Percentiles rank a stretch among this genome's conserved stretches.
Evolutionary conservation across 2,329 filamentous ascomycete genomes (phyloP).

Genomic region (Neobulgaria alba): DNA sequence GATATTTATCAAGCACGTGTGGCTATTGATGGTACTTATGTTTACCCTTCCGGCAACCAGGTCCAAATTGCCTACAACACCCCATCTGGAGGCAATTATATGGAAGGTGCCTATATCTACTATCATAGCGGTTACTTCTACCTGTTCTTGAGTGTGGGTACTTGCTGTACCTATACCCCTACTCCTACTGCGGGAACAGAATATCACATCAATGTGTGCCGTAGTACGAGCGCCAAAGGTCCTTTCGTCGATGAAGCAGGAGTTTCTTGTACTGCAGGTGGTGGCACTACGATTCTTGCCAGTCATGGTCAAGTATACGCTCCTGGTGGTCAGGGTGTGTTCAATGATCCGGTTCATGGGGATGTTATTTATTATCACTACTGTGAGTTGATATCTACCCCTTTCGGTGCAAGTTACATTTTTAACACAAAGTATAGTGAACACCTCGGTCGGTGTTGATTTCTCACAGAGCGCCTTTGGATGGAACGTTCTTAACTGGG

Average conservation of each 20-base stretch:
- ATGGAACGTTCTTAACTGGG: not conserved
- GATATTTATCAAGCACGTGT: slow-evolving; percentile 52
- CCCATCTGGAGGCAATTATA: not conserved
- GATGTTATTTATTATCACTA: not conserved
- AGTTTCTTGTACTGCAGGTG: slow-evolving; percentile 41
- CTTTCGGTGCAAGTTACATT: not conserved
- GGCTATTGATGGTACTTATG: slow-evolving; percentile 6
- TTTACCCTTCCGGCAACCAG: slow-evolving; percentile 34
- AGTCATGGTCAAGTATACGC: slow-evolving; percentile 52
- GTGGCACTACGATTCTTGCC: slow-evolving; percentile 52
- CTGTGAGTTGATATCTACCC: not conserved
- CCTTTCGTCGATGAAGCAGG: slow-evolving; percentile 48
- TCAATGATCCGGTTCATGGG: not conserved
- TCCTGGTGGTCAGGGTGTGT: slow-evolving; percentile 46
- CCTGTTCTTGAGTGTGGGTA: slow-evolving; percentile 50
- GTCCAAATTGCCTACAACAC: slow-evolving; percentile 28
- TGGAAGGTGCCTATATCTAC: slow-evolving; percentile 46
- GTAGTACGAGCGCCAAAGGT: slow-evolving; percentile 40
- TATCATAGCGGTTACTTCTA: slow-evolving; percentile 49
- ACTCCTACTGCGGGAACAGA: slow-evolving; percentile 45
- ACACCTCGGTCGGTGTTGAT: not conserved
- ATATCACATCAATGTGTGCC: slow-evolving; percentile 57
- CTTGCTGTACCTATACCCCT: slow-evolving; percentile 45
- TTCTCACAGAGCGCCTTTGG: not conserved
- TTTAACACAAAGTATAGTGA: not conserved